Evolutionary conservation across 768 basidiomycete genomes (phyloP).

Genomic region (Pleurotus platypus): DNA sequence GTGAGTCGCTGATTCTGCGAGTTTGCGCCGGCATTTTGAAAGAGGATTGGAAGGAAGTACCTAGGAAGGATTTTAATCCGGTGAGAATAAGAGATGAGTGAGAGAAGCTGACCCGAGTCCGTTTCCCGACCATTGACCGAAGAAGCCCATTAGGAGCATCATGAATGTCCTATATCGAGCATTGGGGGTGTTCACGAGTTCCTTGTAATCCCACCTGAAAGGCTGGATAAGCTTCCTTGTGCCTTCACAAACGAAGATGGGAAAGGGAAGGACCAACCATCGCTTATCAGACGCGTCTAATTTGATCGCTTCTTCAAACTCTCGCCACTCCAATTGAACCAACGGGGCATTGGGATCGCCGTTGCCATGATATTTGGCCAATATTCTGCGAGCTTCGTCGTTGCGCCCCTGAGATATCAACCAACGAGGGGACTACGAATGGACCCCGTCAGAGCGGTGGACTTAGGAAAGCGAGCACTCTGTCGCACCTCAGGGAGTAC

Average conservation of each 20-base stretch:
- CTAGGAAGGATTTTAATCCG: conserved; percentile 14
- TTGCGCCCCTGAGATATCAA: conserved; percentile 44
- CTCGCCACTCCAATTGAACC: conserved; percentile 48
- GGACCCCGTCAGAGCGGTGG: background rate
- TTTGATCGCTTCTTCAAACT: conserved; percentile 47
- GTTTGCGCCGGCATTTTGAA: conserved; percentile 32
- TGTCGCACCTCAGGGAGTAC: conserved; percentile 33
- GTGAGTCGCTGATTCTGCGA: conserved; percentile 35
- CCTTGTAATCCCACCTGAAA: conserved; percentile 47
- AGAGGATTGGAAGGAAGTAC: conserved; percentile 41
- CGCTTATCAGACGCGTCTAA: conserved; percentile 53
- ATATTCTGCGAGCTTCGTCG: conserved; percentile 43
- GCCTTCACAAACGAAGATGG: no score
- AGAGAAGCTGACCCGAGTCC: conserved; percentile 41
- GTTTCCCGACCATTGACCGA: conserved; percentile 56
- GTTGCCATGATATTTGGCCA: conserved; percentile 51
- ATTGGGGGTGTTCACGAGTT: conserved; percentile 42
- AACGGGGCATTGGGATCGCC: conserved; percentile 45
- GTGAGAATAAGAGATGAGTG: background rate
- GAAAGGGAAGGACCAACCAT: conserved; percentile 32
- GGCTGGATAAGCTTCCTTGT: background rate
- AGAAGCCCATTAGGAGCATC: conserved; percentile 52
- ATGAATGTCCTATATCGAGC: conserved; percentile 43
- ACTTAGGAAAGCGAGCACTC: background rate
- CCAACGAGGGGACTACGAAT: conserved; percentile 51